phyloP scores from a whole-genome alignment of 257 asterid genomes.

The Plectranthus barbatus region DNA sequence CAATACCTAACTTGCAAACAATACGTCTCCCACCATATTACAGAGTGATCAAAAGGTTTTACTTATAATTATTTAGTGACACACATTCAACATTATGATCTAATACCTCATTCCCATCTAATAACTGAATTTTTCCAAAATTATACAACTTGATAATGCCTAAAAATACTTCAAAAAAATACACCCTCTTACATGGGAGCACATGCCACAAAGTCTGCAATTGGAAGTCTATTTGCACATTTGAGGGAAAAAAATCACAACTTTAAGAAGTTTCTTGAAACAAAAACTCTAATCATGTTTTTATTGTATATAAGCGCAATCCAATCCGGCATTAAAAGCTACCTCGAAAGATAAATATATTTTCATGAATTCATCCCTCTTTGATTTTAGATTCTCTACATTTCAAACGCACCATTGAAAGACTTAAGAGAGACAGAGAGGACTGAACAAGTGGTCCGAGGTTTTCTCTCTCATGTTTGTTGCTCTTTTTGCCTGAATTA shows the following conservation, averaged over 20 bases:
- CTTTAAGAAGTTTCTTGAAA: background rate
- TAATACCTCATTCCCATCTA: no score
- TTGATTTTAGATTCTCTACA: conserved; percentile 2
- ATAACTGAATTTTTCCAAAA: background rate
- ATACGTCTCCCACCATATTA: no score
- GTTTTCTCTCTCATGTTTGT: conserved; percentile 22
- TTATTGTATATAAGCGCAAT: background rate
- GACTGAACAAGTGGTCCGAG: conserved; percentile 17
- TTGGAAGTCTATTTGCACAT: background rate
- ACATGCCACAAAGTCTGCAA: background rate
- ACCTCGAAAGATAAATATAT: background rate
- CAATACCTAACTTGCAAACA: no score
- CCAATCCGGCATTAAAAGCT: background rate
- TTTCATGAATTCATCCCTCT: no score
- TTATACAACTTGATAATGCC: background rate
- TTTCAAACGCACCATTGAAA: background rate
- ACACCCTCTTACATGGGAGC: background rate
- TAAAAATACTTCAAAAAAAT: background rate
- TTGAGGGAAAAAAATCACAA: background rate
- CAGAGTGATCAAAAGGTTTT: no score
- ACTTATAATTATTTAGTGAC: no score
- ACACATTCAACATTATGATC: no score
- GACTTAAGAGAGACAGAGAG: conserved; percentile 12
- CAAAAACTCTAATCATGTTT: background rate
- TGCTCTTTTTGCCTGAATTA: conserved; percentile 27